phyloP scores from a whole-genome alignment of 2,329 filamentous ascomycete genomes.

The Stenocarpella maydis region DNA sequence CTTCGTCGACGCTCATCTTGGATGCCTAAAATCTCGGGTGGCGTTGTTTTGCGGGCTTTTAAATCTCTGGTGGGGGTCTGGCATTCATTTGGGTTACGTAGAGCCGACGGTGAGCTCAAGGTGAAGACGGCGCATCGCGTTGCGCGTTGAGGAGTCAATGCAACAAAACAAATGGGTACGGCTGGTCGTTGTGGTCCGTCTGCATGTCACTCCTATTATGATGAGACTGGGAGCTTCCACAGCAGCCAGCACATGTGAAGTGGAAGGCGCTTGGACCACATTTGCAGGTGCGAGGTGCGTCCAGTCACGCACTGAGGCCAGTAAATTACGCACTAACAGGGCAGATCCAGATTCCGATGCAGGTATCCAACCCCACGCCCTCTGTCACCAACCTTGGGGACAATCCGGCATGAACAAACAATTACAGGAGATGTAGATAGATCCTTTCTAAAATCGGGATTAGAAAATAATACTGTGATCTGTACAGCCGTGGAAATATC shows the following conservation, averaged over 20 bases:
- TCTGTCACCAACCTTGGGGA: not conserved
- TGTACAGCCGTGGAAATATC: constrained; percentile 29
- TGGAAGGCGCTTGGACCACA: not conserved
- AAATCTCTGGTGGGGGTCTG: not conserved
- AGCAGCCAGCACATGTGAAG: constrained; percentile 5
- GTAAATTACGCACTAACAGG: constrained; percentile 18
- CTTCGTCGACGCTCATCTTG: constrained; percentile 38
- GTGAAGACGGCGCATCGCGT: constrained; percentile 14
- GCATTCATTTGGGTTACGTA: not conserved
- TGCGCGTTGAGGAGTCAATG: constrained; percentile 8
- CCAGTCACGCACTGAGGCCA: not conserved
- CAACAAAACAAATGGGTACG: not conserved
- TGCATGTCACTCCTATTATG: not conserved
- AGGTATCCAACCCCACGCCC: not conserved
- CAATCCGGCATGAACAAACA: no score
- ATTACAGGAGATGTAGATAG: not conserved
- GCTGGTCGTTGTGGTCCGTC: not conserved
- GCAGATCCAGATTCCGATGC: not conserved
- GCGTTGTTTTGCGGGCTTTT: not conserved
- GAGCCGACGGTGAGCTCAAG: constrained; percentile 13
- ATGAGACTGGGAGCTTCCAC: not conserved
- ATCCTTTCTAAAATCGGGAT: not conserved
- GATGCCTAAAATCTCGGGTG: not conserved
- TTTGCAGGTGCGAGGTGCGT: not conserved
- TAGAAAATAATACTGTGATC: not conserved